A percentile compares a stretch with the other conserved stretches of the same genome.
phyloP scores from a whole-genome alignment of 352 stramenopile genomes.

The Phytopythium ostracodes region DNA sequence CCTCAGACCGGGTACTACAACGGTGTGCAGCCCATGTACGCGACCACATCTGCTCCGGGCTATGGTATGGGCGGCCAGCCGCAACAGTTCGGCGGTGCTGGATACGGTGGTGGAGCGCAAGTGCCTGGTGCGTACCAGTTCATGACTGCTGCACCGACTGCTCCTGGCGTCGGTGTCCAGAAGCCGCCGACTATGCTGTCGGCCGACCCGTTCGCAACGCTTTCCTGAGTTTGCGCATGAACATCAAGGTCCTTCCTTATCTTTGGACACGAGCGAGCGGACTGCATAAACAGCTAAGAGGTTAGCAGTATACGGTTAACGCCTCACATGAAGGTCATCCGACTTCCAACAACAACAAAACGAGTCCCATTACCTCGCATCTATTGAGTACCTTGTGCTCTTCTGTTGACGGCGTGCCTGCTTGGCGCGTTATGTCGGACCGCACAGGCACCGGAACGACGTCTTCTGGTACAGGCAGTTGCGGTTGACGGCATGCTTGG shows the following conservation, averaged over 20 bases:
- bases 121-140: slow-evolving; percentile 34
- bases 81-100: slow-evolving; percentile 16
- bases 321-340: neutral
- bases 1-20: slow-evolving; percentile 19
- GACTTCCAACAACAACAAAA: slow-evolving; percentile 10
- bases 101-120: slow-evolving; percentile 8
- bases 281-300: neutral
- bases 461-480: slow-evolving; percentile 76
- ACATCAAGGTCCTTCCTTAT: neutral
- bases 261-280: neutral
- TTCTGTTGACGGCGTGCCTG: neutral
- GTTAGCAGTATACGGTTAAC: neutral
- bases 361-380: neutral
- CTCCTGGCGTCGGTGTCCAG: slow-evolving; percentile 14
- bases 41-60: slow-evolving; percentile 18
- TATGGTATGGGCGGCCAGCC: slow-evolving; percentile 15
- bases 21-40: slow-evolving; percentile 32
- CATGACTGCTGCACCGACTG: slow-evolving; percentile 23
- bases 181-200: slow-evolving; percentile 22
- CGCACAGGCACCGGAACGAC: slow-evolving; percentile 56
- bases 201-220: slow-evolving; percentile 56
- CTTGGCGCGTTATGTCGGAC: slow-evolving; percentile 38
- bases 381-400: slow-evolving; percentile 4
- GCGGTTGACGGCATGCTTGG: slow-evolving; percentile 62
- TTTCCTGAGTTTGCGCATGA: slow-evolving; percentile 27